A percentile compares a stretch with the other conserved stretches of the same genome.
Evolutionary conservation across 345 rosid species (phyloP).

Genomic region (Gossypium raimondii): DNA sequence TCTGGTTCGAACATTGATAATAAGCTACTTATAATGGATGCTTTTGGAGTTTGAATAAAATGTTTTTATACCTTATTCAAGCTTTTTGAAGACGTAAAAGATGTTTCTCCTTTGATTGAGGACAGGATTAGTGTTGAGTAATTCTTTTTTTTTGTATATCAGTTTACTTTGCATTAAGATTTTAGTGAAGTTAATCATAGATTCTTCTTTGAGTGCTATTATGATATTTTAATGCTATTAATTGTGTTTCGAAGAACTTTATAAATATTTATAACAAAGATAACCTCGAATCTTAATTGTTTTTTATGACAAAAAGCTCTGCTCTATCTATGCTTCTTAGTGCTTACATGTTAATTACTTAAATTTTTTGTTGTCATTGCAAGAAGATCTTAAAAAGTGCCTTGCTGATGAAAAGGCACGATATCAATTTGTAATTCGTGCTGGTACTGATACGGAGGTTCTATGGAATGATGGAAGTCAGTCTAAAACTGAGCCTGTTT

Average conservation of each 20-base stretch:
- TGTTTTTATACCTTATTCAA: neutral
- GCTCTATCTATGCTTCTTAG: neutral
- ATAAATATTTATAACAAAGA: neutral
- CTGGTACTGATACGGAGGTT: slow-evolving; percentile 86
- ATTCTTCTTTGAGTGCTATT: neutral
- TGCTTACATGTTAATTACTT: neutral
- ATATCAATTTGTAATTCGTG: slow-evolving; percentile 85
- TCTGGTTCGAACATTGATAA: neutral
- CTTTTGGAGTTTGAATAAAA: neutral
- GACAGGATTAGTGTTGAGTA: neutral
- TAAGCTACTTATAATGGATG: neutral
- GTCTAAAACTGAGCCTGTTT: slow-evolving; percentile 83
- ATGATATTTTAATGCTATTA: neutral
- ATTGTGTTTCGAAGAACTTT: neutral
- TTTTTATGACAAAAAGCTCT: neutral
- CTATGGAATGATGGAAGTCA: slow-evolving; percentile 94
- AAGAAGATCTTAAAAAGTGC: slow-evolving; percentile 95
- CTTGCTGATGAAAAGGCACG: slow-evolving; percentile 90
- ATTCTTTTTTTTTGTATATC: neutral
- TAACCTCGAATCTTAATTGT: neutral
- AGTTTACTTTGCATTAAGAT: neutral
- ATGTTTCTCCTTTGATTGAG: neutral
- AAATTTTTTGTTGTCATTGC: slow-evolving; percentile 8
- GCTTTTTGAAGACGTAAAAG: neutral
- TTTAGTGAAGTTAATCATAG: neutral